Conservation (phyloP, 768 basidiomycete genomes). For the Suillus sp. region DNA sequence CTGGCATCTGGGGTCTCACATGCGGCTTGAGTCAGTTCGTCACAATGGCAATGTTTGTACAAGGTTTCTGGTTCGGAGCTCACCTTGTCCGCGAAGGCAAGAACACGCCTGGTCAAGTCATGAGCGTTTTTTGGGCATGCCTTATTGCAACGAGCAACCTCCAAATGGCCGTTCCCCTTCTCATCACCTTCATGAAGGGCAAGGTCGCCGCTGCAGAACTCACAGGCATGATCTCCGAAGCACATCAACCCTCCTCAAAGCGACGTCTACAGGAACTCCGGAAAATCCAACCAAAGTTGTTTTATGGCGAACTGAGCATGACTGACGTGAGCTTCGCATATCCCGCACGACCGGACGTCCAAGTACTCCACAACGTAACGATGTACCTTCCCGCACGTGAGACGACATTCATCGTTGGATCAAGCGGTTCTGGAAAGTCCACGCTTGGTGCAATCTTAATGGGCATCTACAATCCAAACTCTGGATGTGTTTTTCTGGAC, state of each 20-base stretch:
- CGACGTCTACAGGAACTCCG: constrained; percentile 40
- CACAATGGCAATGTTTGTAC: constrained; percentile 91
- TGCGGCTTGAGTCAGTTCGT: constrained; percentile 75
- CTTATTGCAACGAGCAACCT: constrained; percentile 86
- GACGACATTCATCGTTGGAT: constrained; percentile 79
- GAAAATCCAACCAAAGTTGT: constrained; percentile 65
- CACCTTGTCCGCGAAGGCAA: constrained; percentile 82
- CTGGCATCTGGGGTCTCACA: constrained; percentile 76
- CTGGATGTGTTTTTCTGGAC: constrained; percentile 76
- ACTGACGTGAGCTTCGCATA: constrained; percentile 68
- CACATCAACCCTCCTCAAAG: constrained; percentile 16
- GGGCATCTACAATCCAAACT: constrained; percentile 67
- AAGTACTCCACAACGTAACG: constrained; percentile 58
- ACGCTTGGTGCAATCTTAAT: constrained; percentile 68
- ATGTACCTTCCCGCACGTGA: constrained; percentile 73
- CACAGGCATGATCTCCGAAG: constrained; percentile 18
- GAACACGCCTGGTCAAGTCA: constrained; percentile 73
- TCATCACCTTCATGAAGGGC: constrained; percentile 67
- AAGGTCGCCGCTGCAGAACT: constrained; percentile 48
- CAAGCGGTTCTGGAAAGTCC: constrained; percentile 78
- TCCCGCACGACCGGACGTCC: constrained; percentile 65
- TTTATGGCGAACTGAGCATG: constrained; percentile 71
- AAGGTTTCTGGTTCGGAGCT: constrained; percentile 95
- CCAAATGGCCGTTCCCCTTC: constrained; percentile 83
- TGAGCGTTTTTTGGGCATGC: constrained; percentile 99